Percentiles rank a stretch among this genome's conserved stretches.
Evolutionary conservation across 2,329 filamentous ascomycete species (phyloP).

Genomic region (Rutstroemia sp.): DNA sequence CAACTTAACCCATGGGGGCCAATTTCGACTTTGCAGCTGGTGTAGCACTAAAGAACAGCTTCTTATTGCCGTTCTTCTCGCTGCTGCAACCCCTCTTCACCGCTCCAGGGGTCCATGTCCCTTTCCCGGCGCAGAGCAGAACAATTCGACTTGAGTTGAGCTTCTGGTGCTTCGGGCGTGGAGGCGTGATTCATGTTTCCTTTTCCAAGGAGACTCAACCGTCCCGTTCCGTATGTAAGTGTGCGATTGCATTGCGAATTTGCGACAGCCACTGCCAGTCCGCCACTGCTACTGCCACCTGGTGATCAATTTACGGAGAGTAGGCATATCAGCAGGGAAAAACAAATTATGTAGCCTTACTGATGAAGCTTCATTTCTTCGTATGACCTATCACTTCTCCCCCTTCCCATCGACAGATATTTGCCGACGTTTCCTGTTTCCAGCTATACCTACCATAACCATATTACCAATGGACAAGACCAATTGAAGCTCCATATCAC

Average conservation of each 20-base stretch:
- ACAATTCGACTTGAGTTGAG: not conserved
- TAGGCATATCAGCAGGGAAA: no score
- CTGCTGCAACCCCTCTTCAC: slow-evolving; percentile 1
- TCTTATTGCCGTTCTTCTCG: not conserved
- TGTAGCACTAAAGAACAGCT: not conserved
- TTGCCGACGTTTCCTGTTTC: not conserved
- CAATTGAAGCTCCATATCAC: not conserved
- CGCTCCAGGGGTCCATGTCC: not conserved
- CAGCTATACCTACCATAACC: not conserved
- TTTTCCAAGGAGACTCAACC: not conserved
- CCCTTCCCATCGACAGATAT: not conserved
- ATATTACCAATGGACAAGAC: not conserved
- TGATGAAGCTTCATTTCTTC: not conserved
- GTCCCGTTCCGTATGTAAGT: not conserved
- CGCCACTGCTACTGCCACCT: not conserved
- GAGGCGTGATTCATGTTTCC: not conserved
- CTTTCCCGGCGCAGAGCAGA: not conserved
- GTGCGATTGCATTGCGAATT: not conserved
- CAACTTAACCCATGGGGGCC: not conserved
- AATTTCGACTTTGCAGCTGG: not conserved
- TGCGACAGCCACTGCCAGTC: not conserved
- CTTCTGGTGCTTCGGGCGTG: not conserved
- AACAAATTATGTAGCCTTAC: no score
- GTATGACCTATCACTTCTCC: not conserved
- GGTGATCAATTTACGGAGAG: no score